Evolutionary conservation across 305 asterid species (phyloP).

Genomic region (Rubia balearica): DNA sequence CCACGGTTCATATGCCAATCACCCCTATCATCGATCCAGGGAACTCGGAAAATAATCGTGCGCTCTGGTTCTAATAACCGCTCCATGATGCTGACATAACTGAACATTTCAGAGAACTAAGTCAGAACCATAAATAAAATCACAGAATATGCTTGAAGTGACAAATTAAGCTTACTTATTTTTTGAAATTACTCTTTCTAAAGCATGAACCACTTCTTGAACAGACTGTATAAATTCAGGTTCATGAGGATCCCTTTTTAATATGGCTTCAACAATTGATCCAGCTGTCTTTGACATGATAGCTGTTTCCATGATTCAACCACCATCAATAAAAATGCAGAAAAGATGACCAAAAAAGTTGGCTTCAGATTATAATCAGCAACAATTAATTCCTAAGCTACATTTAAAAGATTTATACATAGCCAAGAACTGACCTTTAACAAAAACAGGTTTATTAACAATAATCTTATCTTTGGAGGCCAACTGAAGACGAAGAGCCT

Average conservation of each 20-base stretch:
- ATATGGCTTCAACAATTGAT: constrained; percentile 91
- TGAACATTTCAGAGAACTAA: constrained; percentile 24
- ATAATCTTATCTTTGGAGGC: constrained; percentile 89
- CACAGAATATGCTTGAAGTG: constrained; percentile 17
- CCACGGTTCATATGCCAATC: constrained; percentile 93
- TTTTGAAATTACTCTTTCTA: constrained; percentile 96
- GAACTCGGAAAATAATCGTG: constrained; percentile 78
- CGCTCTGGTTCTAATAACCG: constrained; percentile 95
- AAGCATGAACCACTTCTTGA: constrained; percentile 92
- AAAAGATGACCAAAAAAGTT: not conserved
- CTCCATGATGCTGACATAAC: constrained; percentile 92
- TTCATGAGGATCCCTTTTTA: constrained; percentile 97
- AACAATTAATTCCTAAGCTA: not conserved
- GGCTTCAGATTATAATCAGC: not conserved
- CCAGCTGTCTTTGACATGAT: constrained; percentile 98
- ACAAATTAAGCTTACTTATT: constrained; percentile 49
- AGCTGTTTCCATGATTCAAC: constrained; percentile 49
- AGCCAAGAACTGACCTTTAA: constrained; percentile 58
- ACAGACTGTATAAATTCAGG: constrained; percentile 83
- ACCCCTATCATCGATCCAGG: constrained; percentile 96
- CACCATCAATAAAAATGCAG: constrained; percentile 15
- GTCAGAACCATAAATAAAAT: not conserved
- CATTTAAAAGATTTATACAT: not conserved
- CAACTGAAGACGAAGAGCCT: constrained; percentile 92
- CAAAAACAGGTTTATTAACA: constrained; percentile 80